These are phyloP conservation scores for Ogataea ganodermae DNA, from an alignment of 805 yeast genomes.

Conservation along the genomic window DNA sequence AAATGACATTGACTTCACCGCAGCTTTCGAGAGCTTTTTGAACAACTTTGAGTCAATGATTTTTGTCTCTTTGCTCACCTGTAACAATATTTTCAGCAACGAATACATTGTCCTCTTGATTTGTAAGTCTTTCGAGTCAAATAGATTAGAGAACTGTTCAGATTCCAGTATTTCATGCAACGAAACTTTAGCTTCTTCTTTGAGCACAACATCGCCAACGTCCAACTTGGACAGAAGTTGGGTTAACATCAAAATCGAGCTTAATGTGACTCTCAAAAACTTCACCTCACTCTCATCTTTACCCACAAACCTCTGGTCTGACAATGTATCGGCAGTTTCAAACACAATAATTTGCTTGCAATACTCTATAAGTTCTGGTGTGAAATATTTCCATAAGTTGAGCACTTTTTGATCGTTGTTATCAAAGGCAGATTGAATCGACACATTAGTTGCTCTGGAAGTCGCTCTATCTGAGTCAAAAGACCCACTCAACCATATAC, in stretches of 20 bases:
- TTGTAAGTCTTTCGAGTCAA: conserved; percentile 41
- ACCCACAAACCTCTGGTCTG: conserved; percentile 72
- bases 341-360: conserved; percentile 50
- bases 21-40: conserved; percentile 46
- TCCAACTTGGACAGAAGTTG: conserved; percentile 15
- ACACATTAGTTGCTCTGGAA: conserved; percentile 46
- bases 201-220: conserved; percentile 11
- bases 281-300: conserved; percentile 67
- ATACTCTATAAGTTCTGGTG: conserved; percentile 55
- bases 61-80: conserved; percentile 17
- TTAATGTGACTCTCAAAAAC: conserved; percentile 56
- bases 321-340: conserved; percentile 64
- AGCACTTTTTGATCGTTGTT: conserved; percentile 54
- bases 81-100: conserved; percentile 36
- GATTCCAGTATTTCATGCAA: conserved; percentile 39
- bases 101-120: conserved; percentile 45
- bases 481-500: conserved; percentile 70
- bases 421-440: conserved; percentile 57
- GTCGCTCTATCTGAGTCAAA: conserved; percentile 72
- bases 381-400: conserved; percentile 62
- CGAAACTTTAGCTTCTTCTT: conserved; percentile 24
- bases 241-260: conserved; percentile 51
- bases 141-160: conserved; percentile 48
- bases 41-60: conserved; percentile 34
- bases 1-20: conserved; percentile 46